phyloP scores from a whole-genome alignment of 768 basidiomycete genomes.

The Cubamyces sp. region DNA sequence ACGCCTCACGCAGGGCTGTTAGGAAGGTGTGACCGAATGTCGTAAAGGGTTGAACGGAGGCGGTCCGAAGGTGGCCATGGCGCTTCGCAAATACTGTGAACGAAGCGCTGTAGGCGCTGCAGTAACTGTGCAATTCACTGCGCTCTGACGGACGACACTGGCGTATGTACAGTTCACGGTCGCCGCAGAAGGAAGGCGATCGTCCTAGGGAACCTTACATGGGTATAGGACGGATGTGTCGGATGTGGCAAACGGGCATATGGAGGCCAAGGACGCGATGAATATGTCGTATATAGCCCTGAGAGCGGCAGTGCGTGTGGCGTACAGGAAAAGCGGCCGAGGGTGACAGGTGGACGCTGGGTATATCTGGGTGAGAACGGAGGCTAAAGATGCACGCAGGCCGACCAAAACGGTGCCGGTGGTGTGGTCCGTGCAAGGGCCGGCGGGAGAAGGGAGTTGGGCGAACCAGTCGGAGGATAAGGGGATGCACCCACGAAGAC shows the following conservation, averaged over 20 bases:
- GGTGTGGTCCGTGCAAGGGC: slow-evolving; percentile 5
- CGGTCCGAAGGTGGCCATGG: too few species aligned
- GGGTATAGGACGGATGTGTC: slow-evolving; percentile 12
- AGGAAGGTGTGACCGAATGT: too few species aligned
- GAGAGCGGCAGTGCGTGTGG: slow-evolving; percentile 8
- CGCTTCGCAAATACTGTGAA: too few species aligned
- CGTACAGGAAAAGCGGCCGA: slow-evolving; percentile 1
- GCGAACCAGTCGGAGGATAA: slow-evolving; percentile 12
- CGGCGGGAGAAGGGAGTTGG: slow-evolving; percentile 1
- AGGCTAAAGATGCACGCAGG: slow-evolving; percentile 8
- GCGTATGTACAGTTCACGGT: background rate
- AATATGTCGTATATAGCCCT: slow-evolving; percentile 18
- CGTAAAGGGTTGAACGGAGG: too few species aligned
- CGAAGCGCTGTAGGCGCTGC: too few species aligned
- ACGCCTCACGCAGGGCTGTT: too few species aligned
- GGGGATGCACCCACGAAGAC: background rate
- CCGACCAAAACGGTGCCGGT: slow-evolving; percentile 11
- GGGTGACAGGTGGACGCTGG: slow-evolving; percentile 10
- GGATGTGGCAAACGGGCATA: background rate
- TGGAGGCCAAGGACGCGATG: background rate
- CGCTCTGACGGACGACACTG: too few species aligned
- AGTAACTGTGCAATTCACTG: too few species aligned
- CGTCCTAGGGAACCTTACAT: background rate
- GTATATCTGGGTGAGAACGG: slow-evolving; percentile 13
- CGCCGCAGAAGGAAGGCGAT: background rate